These are phyloP conservation scores for Dryadomyces quercus-mongolicae DNA, from an alignment of 2,329 filamentous ascomycete genomes.

Conservation along the genomic window DNA sequence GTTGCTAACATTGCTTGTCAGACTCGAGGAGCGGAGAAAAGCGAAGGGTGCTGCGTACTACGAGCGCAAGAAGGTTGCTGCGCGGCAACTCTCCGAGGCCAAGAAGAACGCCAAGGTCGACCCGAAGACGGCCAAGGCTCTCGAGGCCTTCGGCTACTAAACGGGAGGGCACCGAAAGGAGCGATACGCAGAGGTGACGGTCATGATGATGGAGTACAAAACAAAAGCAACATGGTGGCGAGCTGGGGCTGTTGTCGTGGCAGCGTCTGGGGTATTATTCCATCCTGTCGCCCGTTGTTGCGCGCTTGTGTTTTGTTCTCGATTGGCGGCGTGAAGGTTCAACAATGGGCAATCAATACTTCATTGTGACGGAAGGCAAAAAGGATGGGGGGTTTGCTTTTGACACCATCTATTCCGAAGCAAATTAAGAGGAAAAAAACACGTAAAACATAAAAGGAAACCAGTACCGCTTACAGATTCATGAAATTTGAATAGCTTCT, in stretches of 20 bases:
- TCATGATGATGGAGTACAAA: background rate
- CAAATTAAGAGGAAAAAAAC: conserved; percentile 6
- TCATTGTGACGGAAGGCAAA: conserved; percentile 6
- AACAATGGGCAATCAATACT: conserved; percentile 7
- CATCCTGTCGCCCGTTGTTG: background rate
- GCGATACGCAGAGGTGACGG: background rate
- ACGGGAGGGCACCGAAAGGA: conserved; percentile 1
- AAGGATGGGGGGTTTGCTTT: background rate
- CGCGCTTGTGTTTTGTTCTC: conserved; percentile 8
- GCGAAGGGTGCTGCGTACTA: conserved; percentile 99
- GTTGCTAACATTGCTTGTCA: conserved; percentile 23
- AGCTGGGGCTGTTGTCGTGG: background rate
- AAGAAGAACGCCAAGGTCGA: conserved; percentile 85
- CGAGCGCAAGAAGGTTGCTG: conserved; percentile 97
- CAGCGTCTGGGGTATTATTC: background rate
- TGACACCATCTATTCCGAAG: conserved; percentile 1
- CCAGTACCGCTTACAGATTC: background rate
- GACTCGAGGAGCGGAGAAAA: conserved; percentile 99
- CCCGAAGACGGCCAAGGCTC: conserved; percentile 75
- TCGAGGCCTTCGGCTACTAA: conserved; percentile 89
- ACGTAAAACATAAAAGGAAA: conserved; percentile 3
- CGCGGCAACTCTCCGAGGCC: conserved; percentile 81
- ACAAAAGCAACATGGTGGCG: background rate
- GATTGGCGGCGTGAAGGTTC: conserved; percentile 3
- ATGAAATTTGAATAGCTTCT: background rate